Base-by-base conservation (phyloP, 441 rosid genomes). In the Brassica hybrid region DNA sequence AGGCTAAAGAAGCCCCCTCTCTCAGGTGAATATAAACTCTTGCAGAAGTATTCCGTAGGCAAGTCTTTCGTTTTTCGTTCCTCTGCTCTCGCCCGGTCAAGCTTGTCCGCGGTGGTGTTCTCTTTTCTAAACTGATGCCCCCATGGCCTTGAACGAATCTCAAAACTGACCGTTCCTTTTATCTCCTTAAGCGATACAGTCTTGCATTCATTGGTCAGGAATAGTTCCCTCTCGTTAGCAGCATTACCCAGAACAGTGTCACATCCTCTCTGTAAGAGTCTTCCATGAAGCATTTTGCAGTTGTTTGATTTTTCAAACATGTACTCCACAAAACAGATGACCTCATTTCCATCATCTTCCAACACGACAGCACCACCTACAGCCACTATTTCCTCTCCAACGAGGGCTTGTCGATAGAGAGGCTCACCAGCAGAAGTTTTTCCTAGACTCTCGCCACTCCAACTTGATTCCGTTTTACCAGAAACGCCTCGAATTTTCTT, bases 1-100 rank as follows among this genome's bases (percentile, higher is more conserved):
- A 94, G 89, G 72, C 87, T 76, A 59, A 88, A 86, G 87, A 94
- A 94, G 23, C 94, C 97, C 43, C 98, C 98, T 76, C 79, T 87
- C 78, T 94, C 91, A 16, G 96, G 95, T 73, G 86, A 86, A 61
- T 94, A 94, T 75, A 90, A 72, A 81, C 94, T 85, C 83, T 85
- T 92, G 81, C 98, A 92, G 83, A 83, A 90, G 78, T 86, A 92
- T 54, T 94, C 98, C 18, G 65, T 71, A 0, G 86, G 91, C 83
- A 92, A 59, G 25, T 87, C 94, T 83, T 88, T 90, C 11, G 11
- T 86, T 81, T 90, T 88, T 73, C 95, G 86, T 54, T 90, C 96
- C 71, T 89, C 86, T 7, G 94, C 94, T 78, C 84, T 89, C 34
- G 75, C 89, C 67, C 87, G 79, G 78, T 92, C 98, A 64, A 80